phyloP scores from a whole-genome alignment of 148 eudicot genomes.

The Euryodendron excelsum region DNA sequence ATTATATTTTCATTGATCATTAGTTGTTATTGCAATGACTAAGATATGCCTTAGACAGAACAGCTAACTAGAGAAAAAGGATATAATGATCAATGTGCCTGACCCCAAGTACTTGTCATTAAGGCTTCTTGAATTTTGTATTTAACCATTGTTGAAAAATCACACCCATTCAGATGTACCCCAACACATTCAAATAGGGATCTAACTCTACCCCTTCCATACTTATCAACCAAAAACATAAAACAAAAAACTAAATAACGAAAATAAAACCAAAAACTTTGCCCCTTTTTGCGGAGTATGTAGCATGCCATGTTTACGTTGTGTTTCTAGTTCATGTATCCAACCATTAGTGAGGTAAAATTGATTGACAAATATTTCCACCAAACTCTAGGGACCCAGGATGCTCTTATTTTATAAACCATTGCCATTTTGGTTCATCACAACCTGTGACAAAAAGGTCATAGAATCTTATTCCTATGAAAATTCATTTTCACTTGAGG shows the following conservation, averaged over 20 bases:
- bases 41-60: background rate
- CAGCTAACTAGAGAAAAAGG: background rate
- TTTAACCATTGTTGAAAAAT: background rate
- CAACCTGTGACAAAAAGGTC: background rate
- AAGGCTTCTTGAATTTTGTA: background rate
- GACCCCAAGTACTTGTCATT: no score
- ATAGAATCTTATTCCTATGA: no score
- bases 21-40: background rate
- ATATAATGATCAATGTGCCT: background rate
- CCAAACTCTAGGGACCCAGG: background rate
- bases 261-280: background rate
- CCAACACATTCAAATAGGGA: no score
- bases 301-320: background rate
- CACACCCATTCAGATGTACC: background rate
- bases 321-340: background rate
- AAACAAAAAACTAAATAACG: background rate
- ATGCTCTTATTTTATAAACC: background rate
- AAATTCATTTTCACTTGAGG: no score
- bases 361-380: background rate
- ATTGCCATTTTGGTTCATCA: background rate
- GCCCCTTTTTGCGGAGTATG: background rate
- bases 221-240: background rate
- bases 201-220: background rate
- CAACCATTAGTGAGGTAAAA: background rate
- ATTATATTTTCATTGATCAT: background rate